These are phyloP conservation scores for Termitomyces sp. DNA, from an alignment of 1,284 basidiomycete species.

Conservation along the genomic window DNA sequence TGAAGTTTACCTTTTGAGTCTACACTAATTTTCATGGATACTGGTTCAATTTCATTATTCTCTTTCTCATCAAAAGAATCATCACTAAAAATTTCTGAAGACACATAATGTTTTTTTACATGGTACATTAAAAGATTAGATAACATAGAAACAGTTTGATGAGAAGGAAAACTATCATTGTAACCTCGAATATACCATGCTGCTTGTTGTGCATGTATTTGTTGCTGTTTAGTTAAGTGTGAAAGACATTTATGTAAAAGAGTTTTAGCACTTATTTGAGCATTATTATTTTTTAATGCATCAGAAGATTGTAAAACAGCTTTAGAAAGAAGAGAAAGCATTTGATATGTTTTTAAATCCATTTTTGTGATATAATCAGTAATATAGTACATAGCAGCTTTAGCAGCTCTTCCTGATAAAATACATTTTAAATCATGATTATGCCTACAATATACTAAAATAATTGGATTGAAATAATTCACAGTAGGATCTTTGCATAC, in stretches of 20 bases:
- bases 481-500: slow-evolving; percentile 5
- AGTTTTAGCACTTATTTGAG: neutral
- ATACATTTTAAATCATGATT: slow-evolving; percentile 7
- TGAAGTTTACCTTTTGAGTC: neutral
- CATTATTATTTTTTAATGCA: neutral
- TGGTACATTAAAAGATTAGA: neutral
- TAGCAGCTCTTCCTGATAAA: slow-evolving; percentile 3
- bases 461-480: slow-evolving; percentile 5
- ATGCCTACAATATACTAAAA: slow-evolving; percentile 1
- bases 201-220: neutral
- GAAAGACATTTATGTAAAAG: neutral
- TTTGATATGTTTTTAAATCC: slow-evolving; percentile 6
- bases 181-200: neutral
- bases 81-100: too few relatives aligned
- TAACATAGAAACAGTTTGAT: neutral
- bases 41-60: neutral
- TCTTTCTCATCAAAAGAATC: too few relatives aligned
- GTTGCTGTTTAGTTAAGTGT: neutral
- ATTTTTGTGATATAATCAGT: slow-evolving; percentile 10
- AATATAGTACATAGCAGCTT: slow-evolving; percentile 8
- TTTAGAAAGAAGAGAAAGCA: slow-evolving; percentile 3
- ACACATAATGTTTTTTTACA: too few relatives aligned
- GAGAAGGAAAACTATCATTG: neutral
- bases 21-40: neutral
- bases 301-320: neutral